Base-by-base conservation (phyloP, 345 rosid genomes). In the Erysimum cheiranthoides region DNA sequence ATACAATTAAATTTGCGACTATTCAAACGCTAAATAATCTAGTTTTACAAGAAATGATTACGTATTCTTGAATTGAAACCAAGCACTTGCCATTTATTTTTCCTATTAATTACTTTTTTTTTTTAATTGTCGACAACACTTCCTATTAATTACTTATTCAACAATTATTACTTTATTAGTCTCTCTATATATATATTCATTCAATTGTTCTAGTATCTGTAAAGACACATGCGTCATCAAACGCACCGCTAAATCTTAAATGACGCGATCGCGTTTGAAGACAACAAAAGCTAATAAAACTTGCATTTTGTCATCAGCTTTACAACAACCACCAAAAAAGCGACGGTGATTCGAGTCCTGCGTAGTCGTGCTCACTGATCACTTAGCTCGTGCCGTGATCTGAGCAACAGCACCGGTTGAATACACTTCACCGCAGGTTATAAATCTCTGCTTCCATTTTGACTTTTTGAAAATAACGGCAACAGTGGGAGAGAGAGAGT, bases 381-480 rank as follows among this genome's bases (percentile, higher is more conserved):
- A 39, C 71, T 45, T 60, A 61, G 17, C 80, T 53, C 64, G 34
- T 53, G 62, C 43, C 56, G 49, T 57, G 6, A 49, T 38, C 67
- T 36, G 61, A 36, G 31, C 6, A 8, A 36, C 18, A 68, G 11
- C 70, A 53, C 39, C 66, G 47, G 8, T n/a, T 57, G n/a, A 27
- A 17, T 63, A 43, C 49, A 63, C 67, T 47, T 18, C 59, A 12
- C 25, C 27, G 54, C 61, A 53, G 30, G 4, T 58, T 12, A 47
- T 36, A 8, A 53, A 18, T 46, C 70, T 53, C 73, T 51, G 70
- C 56, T 60, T 81, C 70, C 14, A 30, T 64, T 38, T 64, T 57
- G 76, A 71, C 67, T 56, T 69, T 75, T 57, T 56, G 31, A 38
- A 77, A 36, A 70, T 16, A 62, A 71, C 80, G 53, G 61, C 71